Base-by-base conservation (phyloP, 164 flowering plant species). In the Houttuynia cordata region DNA sequence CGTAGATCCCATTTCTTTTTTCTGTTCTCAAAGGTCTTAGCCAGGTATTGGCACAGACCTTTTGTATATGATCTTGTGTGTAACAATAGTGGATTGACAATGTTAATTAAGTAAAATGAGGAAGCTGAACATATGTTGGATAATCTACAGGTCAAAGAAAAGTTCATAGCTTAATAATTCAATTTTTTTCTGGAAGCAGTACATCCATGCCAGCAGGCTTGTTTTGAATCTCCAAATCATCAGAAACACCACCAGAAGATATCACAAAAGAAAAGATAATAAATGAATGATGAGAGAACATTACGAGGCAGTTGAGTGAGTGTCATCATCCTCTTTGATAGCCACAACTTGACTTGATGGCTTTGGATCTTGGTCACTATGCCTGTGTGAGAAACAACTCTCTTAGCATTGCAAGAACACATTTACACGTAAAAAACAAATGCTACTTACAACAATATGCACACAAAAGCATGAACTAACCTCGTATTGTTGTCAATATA, bases 241-340 rank as follows among this genome's bases (percentile, higher is more conserved):
- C 49, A 20, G 47, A 24, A 21, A 8, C 18, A 39, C 18, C 23
- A 9, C 39, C 40, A 12, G 19, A 56, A 14, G 3, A 37, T n/a
- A 53, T 21, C n/a, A 34, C 20, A 20, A 12, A 4, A 14, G 17
- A 6, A 56, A 47, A 24, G 53, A 41, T 45, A 20, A 18, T 13
- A 51, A 56, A 51, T 51, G 0, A 15, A 30, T 30, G 37, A 30
- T 30, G 12, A n/a, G 57, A 64, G 65, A 68, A 49, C 13, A 70
- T 8, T 83, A 88, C 91, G 89, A 80, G 65, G 87, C 68, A 56
- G 74, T 76, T 56, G 88, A 84, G 64, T 52, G 76, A 34, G 73
- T 66, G 71, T 84, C 90, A 37, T 82, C 87, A 52, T 85, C 84
- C 63, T 77, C 83, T 68, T 72, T 80, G 30, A 51, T 51, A 24